Evolutionary conservation across 106 monocot genomes (phyloP).

Genomic region (Amphibolis antarctica): DNA sequence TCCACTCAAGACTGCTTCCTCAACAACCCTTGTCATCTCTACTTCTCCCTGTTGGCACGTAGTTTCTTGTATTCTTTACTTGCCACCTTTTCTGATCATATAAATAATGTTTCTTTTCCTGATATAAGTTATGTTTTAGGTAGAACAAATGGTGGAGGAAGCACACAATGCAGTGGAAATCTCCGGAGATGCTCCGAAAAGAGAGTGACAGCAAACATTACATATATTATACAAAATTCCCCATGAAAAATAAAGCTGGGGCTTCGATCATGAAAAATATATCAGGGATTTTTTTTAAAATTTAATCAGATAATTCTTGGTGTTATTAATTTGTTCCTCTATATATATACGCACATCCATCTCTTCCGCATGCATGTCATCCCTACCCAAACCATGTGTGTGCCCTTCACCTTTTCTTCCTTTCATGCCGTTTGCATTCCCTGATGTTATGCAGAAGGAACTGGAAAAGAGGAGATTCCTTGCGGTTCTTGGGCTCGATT

Average conservation of each 20-base stretch:
- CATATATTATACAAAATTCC: conserved; percentile 31
- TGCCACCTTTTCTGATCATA: no score
- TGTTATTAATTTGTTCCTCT: background rate
- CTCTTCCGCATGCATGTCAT: conserved; percentile 1
- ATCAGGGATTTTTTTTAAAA: conserved; percentile 42
- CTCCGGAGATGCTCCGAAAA: background rate
- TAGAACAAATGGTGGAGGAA: background rate
- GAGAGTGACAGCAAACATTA: conserved; percentile 8
- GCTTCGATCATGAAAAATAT: conserved; percentile 64
- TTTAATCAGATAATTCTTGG: no score
- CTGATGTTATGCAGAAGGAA: conserved; percentile 30
- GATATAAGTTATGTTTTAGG: conserved; percentile 1
- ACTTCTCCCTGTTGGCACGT: conserved; percentile 6
- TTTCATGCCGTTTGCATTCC: conserved; percentile 21
- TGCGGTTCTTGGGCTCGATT: conserved; percentile 33
- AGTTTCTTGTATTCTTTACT: no score
- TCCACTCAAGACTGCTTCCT: conserved; percentile 53
- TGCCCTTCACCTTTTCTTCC: conserved; percentile 2
- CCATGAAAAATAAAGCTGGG: conserved; percentile 45
- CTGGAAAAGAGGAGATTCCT: conserved; percentile 39
- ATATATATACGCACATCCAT: conserved; percentile 10
- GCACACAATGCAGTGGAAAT: background rate
- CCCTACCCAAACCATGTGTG: background rate
- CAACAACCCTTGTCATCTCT: conserved; percentile 12
- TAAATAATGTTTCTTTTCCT: conserved; percentile 1